A percentile compares a stretch with the other conserved stretches of the same genome.
Conservation (phyloP, 1,284 basidiomycete genomes). For the Fomitiporia mediterranea region DNA sequence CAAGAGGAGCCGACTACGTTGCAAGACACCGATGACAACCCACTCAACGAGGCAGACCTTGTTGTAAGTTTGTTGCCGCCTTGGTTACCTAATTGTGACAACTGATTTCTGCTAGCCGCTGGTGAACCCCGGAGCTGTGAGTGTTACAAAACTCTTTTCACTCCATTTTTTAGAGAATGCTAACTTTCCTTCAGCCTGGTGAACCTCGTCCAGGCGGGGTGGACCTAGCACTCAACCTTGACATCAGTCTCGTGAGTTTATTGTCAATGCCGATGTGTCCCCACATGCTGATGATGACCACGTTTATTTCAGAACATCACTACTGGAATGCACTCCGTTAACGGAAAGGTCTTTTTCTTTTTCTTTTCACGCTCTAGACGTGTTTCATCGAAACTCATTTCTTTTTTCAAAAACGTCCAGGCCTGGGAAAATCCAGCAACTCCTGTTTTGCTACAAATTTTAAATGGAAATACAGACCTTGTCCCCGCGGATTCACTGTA, state of each 20-base stretch:
- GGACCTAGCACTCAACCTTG: conserved; percentile 32
- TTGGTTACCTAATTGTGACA: not conserved
- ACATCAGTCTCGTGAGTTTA: conserved; percentile 25
- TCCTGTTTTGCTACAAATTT: conserved; percentile 36
- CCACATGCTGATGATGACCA: not conserved
- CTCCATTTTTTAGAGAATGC: not conserved
- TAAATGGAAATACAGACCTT: conserved; percentile 31
- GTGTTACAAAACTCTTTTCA: not conserved
- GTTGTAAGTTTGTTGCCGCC: conserved; percentile 18
- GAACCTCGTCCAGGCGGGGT: conserved; percentile 31
- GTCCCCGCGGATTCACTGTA: conserved; percentile 32
- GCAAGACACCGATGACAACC: conserved; percentile 21
- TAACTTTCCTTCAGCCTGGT: conserved; percentile 30
- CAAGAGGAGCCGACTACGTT: conserved; percentile 38
- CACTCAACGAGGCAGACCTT: conserved; percentile 31
- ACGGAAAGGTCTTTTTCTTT: conserved; percentile 25
- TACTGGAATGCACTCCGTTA: conserved; percentile 26
- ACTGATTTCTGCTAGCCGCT: conserved; percentile 13
- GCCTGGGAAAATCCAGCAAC: conserved; percentile 26
- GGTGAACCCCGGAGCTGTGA: conserved; percentile 19
- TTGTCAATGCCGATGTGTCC: no score
- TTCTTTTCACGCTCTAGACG: not conserved
- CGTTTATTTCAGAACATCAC: conserved; percentile 18
- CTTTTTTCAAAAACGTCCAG: conserved; percentile 18
- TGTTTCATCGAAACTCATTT: conserved; percentile 19